Evolutionary conservation across 805 yeast genomes (phyloP).

Genomic region (Candida chauliodis): DNA sequence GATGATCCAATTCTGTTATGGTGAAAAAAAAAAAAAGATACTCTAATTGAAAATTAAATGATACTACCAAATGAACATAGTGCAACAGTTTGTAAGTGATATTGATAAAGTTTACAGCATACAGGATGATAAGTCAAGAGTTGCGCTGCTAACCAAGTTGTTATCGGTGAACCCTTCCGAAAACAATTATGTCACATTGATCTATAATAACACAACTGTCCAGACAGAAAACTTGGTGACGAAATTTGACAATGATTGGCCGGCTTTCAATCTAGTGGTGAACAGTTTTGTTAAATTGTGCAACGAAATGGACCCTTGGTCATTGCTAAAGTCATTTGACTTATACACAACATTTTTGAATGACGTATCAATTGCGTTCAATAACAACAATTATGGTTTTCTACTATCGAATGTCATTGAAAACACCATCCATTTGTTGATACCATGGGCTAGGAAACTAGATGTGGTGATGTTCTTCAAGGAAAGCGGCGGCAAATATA

Average conservation of each 20-base stretch:
- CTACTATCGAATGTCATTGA: constrained; percentile 33
- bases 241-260: constrained; percentile 35
- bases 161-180: constrained; percentile 22
- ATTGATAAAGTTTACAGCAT: constrained; percentile 5
- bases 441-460: constrained; percentile 44
- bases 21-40: constrained; percentile 2
- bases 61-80: not conserved
- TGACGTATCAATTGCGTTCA: constrained; percentile 47
- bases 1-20: not conserved
- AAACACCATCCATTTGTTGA: constrained; percentile 32
- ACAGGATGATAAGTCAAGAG: constrained; percentile 13
- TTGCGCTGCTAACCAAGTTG: constrained; percentile 16
- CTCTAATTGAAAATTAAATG: constrained; percentile 1
- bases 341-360: constrained; percentile 45
- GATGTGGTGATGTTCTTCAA: constrained; percentile 39
- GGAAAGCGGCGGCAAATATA: constrained; percentile 40
- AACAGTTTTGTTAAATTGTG: constrained; percentile 46
- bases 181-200: constrained; percentile 23
- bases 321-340: constrained; percentile 51
- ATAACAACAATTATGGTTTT: constrained; percentile 39
- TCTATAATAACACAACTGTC: constrained; percentile 17
- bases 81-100: constrained; percentile 6
- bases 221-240: constrained; percentile 16
- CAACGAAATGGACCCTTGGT: constrained; percentile 52
- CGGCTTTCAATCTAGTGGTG: constrained; percentile 44